Conservation (phyloP, 176 grass and related monocot genomes). For the Triticum monococcum region DNA sequence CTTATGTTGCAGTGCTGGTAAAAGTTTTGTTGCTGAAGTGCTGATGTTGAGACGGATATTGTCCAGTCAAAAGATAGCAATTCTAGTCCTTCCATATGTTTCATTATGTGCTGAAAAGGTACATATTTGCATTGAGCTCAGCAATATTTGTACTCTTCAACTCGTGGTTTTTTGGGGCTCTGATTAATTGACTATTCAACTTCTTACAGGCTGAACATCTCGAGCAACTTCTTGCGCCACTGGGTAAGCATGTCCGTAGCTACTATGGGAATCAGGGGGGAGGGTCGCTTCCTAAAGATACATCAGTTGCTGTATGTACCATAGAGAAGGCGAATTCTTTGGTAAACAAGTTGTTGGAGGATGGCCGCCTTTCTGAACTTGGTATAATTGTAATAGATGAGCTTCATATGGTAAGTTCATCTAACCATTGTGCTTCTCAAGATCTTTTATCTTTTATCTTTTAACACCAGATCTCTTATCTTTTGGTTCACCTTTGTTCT, state of each 20-base stretch:
- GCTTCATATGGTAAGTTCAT: slow-evolving; percentile 90
- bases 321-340: slow-evolving; percentile 99
- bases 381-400: slow-evolving; percentile 99
- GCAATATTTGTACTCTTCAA: slow-evolving; percentile 12
- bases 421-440: slow-evolving; percentile 10
- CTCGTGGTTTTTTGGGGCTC: not conserved
- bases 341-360: slow-evolving; percentile 87
- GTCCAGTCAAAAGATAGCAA: slow-evolving; percentile 80
- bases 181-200: slow-evolving; percentile 40
- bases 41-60: slow-evolving; percentile 93
- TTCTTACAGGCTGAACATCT: slow-evolving; percentile 81
- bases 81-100: slow-evolving; percentile 97
- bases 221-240: slow-evolving; percentile 89
- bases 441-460: not conserved
- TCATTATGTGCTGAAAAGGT: slow-evolving; percentile 97
- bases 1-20: slow-evolving; percentile 74
- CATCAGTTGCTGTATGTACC: slow-evolving; percentile 95
- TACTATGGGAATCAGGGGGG: slow-evolving; percentile 91
- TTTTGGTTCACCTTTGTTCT: slow-evolving; percentile 4
- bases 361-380: slow-evolving; percentile 93
- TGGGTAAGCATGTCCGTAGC: slow-evolving; percentile 92
- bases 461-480: not conserved
- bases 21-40: slow-evolving; percentile 98
- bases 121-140: slow-evolving; percentile 7
- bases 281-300: slow-evolving; percentile 84